Base-by-base conservation (phyloP, 331 rosid genomes). In the Saraca asoca region DNA sequence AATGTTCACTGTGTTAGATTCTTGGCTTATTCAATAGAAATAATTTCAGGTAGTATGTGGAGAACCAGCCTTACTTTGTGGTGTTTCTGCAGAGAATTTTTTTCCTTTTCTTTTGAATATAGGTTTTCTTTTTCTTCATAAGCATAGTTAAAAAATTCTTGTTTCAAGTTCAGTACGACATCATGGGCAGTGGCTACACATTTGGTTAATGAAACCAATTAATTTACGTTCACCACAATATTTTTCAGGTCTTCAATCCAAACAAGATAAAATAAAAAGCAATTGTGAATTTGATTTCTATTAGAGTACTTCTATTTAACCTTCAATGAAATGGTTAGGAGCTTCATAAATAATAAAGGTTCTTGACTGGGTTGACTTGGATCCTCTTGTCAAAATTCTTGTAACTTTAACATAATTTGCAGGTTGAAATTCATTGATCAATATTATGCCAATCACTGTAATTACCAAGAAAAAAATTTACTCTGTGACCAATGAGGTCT, bases 151-250 rank as follows among this genome's bases (percentile, higher is more conserved):
- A 24, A 37, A 38, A 12, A 33, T 58, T 42, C 10, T 17, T 56
- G 45, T 68, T 54, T 14, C 34, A 18, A 43, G 15, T 35, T 42
- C 17, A 17, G 59, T 59, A 10, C 5, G 9, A 50, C 50, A 41
- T 41, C 13, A 51, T 16, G 51, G 35, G 29, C 24, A 24, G 31
- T 16, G 51, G 35, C 31, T 15, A n/a, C 20, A 1, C 17, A 54
- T 46, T 51, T 65, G 65, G 55, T 51, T 58, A 14, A 35, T 24
- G 68, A 49, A 49, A 48, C 48, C 13, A 14, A 34, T 29, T 70
- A 34, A 9, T 14, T 50, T 41, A 5, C 50, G 44, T 37, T 16
- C n/a, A 10, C 29, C 38, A 12, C 13, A 41, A 16, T 66, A 18
- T 62, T 35, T 62, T 39, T 56, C 50, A 6, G 61, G 38, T 69